Percentiles rank a stretch among this genome's conserved stretches.
Conservation (phyloP, 1,284 basidiomycete species). For the Vanrija humicola region DNA sequence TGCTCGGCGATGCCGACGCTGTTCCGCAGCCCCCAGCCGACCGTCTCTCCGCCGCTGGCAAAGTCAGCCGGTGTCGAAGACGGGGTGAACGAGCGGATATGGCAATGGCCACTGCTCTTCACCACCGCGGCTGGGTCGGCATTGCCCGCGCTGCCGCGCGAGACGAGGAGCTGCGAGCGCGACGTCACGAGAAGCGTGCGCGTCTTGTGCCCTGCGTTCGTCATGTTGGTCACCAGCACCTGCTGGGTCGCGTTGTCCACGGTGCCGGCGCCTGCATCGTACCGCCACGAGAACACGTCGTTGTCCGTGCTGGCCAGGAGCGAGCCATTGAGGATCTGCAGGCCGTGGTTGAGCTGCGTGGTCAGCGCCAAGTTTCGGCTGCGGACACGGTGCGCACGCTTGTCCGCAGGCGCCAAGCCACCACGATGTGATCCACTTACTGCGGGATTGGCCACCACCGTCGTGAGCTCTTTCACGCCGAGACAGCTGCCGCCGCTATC, state of each 20-base stretch:
- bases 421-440: neutral
- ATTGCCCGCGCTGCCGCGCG: constrained; percentile 9
- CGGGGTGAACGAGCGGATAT: constrained; percentile 10
- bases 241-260: neutral
- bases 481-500: constrained; percentile 9
- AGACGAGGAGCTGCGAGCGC: constrained; percentile 5
- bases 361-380: neutral
- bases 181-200: constrained; percentile 6
- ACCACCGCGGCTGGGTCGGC: neutral
- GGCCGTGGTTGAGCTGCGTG: constrained; percentile 11
- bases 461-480: neutral
- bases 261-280: neutral
- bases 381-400: neutral
- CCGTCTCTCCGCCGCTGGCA: neutral
- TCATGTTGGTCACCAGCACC: constrained; percentile 6
- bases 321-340: constrained; percentile 2
- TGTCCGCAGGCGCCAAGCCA: neutral
- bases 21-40: constrained; percentile 15
- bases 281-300: constrained; percentile 4
- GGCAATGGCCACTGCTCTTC: constrained; percentile 6
- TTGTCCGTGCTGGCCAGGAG: constrained; percentile 7
- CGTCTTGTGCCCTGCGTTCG: constrained; percentile 3
- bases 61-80: neutral
- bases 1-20: constrained; percentile 12
- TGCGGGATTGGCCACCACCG: neutral